Conservation (phyloP, 805 yeast species). For the Ogataea nitratoaversa region DNA sequence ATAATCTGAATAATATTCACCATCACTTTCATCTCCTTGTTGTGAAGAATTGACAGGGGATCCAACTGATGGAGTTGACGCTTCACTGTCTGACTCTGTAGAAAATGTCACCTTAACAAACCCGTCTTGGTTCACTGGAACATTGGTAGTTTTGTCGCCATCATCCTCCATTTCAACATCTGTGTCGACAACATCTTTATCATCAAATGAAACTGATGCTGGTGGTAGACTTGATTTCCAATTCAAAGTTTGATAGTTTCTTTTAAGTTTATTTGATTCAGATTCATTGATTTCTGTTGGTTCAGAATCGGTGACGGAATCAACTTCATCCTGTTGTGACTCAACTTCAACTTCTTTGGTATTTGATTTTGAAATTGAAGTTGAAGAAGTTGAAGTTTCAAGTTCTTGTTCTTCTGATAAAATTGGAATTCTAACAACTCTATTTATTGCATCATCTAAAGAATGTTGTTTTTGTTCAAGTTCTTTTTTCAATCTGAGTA, state of each 20-base stretch:
- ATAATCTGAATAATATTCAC: constrained; percentile 3
- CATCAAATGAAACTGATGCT: not conserved
- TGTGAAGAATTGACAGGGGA: not conserved
- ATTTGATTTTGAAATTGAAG: constrained; percentile 1
- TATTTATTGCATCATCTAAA: constrained; percentile 1
- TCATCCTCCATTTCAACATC: not conserved
- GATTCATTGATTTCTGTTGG: not conserved
- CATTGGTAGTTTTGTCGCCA: not conserved
- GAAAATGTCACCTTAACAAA: not conserved
- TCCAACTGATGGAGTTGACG: not conserved
- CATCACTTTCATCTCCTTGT: constrained; percentile 6
- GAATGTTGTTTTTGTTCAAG: constrained; percentile 1
- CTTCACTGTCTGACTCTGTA: not conserved
- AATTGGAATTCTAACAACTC: constrained; percentile 9
- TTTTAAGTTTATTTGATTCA: constrained; percentile 7
- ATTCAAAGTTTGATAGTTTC: constrained; percentile 24
- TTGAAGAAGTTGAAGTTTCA: not conserved
- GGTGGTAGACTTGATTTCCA: constrained; percentile 25
- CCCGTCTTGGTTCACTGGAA: constrained; percentile 1
- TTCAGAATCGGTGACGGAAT: not conserved
- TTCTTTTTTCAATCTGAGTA: not conserved
- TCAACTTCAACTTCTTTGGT: not conserved
- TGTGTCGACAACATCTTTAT: constrained; percentile 5
- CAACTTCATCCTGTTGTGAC: not conserved
- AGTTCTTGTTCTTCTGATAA: not conserved